Base-by-base conservation (phyloP, 2,329 filamentous ascomycete species). In the Aurifilum marmelostoma region DNA sequence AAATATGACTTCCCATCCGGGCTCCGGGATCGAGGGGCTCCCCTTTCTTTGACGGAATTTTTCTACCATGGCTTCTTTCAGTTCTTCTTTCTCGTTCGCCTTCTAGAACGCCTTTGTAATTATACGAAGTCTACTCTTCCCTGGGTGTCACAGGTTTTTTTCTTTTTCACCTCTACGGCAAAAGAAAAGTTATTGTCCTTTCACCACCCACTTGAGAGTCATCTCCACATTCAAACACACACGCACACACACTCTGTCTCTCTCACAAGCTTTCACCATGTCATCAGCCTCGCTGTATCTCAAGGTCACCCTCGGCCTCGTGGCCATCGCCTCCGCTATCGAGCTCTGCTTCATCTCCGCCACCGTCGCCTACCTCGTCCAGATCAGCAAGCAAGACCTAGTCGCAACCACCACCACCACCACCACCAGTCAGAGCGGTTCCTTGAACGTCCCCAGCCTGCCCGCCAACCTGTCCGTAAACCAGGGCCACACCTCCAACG, bases 401-500 rank as follows among this genome's bases (percentile, higher is more conserved):
- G 68, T 66, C 9, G 73, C 81, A 69, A 79, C 77, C 61, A 67
- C 65, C 7, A 73, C 80, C 71, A 65, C 66, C 6, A 73, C 80
- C 71, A 66, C 66, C 16, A 71, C 72, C 50, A 59, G 71, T 41
- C n/a, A n/a, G n/a, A 74, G 72, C 37, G 65, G 72, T 0, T 73
- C 72, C 29, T 74, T 77, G 66, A 24, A 66, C 2, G 70, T 82
- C 14, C 65, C 72, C 12, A 78, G 78, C 59, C 67, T 74, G 2
- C 80, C 80, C 1, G 65, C 69, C 3, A 50, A 76, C 54, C 68
- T 81, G 18, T 73, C 84, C 68, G 75, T 79, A 58, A 74, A 82
- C 69, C 79, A 81, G 59, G 81, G 81, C 18, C 77, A 83, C 69
- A 81, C 81, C 34, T 78, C 77, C 65, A 81, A 83, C 52, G 79